Evolutionary conservation across 1,284 basidiomycete species (phyloP), one percentile per base, ranked within the genome.

Genomic region (Microbotryum violaceum): DNA sequence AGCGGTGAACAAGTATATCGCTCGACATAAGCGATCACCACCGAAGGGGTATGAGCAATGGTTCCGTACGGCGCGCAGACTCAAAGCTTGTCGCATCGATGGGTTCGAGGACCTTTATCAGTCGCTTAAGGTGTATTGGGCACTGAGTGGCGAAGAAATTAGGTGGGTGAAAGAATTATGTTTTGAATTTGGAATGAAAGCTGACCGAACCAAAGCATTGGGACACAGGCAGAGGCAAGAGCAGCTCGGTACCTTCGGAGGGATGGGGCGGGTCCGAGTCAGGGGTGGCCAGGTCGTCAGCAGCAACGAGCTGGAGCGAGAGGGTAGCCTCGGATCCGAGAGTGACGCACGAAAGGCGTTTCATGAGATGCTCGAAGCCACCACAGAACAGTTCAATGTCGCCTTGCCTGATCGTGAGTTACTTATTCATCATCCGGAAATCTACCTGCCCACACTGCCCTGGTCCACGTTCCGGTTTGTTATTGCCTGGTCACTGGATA

Each of bases 41-140:
- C 64, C 64, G 1, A 44, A 46, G n/a, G 64, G 64, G 0, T 65
- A 46, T 50, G 61, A 63, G 51, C 49, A 12, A 6, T 65, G 64
- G 64, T 65, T 37, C 52, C 14, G 27, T 6, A 46, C 20, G 12
- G 54, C 61, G 20, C 23, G 21, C 25, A n/a, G 31, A 8, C 27
- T 21, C 8, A 25, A n/a, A 5, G 58, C 58, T 4, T 49, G 49
- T n/a, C 44, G 51, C 18, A 42, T 62, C 50, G 63, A 62, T 25
- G 46, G 52, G n/a, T 65, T 59, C 46, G 52, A 45, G 4, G 60
- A 60, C 53, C 23, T 65, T 57, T 54, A 60, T 45, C n/a, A 33
- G 12, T 31, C 29, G 16, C 42, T 65, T 27, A 4, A 20, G 18
- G 21, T 48, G 23, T 65, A 53, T 53, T 65, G 63, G 63, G 63